Conservation (phyloP, 768 basidiomycete genomes). For the Mycena chlorophos region DNA sequence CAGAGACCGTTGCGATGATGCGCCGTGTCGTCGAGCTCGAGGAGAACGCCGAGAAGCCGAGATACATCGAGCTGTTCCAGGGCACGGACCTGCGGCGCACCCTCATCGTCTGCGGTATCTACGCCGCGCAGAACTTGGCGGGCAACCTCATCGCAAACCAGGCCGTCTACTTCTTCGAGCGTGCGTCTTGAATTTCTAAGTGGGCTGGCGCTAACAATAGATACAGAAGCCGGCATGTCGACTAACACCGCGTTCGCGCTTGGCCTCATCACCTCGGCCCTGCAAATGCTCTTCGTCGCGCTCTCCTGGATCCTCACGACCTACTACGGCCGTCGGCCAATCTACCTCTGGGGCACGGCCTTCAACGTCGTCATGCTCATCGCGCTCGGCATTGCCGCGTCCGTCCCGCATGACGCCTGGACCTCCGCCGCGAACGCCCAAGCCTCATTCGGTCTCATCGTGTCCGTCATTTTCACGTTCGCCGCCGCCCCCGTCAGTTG, state of each 20-base stretch:
- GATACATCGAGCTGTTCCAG: constrained; percentile 16
- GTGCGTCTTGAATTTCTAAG: constrained; percentile 1
- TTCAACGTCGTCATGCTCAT: constrained; percentile 22
- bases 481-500: constrained; percentile 20
- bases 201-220: not conserved
- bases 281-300: constrained; percentile 23
- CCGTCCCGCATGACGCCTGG: constrained; percentile 9
- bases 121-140: constrained; percentile 21
- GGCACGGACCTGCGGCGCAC: constrained; percentile 22
- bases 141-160: constrained; percentile 24
- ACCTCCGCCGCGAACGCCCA: constrained; percentile 8
- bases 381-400: constrained; percentile 17
- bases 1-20: constrained; percentile 20
- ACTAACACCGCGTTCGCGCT: constrained; percentile 19
- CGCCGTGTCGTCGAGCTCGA: constrained; percentile 22
- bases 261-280: constrained; percentile 22
- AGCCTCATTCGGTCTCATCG: constrained; percentile 20
- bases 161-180: constrained; percentile 22
- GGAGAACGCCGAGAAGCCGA: constrained; percentile 4
- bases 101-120: constrained; percentile 21
- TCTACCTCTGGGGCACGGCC: constrained; percentile 21
- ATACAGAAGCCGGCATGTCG: constrained; percentile 19
- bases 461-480: constrained; percentile 19
- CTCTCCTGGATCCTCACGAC: constrained; percentile 23
- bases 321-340: constrained; percentile 16